Percentiles rank a stretch among this genome's conserved stretches.
phyloP scores from a whole-genome alignment of 805 yeast species.

The Yarrowia osloensis region DNA sequence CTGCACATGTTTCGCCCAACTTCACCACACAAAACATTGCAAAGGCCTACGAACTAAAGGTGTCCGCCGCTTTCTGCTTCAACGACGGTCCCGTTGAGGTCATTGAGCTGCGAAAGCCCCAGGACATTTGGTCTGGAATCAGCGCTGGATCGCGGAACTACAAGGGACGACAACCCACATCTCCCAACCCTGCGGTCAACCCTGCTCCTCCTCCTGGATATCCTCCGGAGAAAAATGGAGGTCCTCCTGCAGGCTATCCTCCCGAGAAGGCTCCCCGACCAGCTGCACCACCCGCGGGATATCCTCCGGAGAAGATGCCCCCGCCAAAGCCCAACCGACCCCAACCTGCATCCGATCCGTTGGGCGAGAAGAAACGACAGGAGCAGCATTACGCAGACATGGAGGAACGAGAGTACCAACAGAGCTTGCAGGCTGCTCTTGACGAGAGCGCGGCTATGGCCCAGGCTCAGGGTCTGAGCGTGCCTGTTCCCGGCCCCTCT shows the following conservation, averaged over 20 bases:
- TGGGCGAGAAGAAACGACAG: conserved; percentile 16
- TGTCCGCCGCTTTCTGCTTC: conserved; percentile 42
- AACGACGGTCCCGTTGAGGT: conserved; percentile 28
- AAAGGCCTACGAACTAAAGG: conserved; percentile 47
- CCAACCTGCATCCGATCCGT: conserved; percentile 15
- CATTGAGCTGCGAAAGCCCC: conserved; percentile 20
- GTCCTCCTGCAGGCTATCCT: conserved; percentile 11
- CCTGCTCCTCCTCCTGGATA: conserved; percentile 8
- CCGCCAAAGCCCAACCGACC: conserved; percentile 19
- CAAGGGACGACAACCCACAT: conserved; percentile 19
- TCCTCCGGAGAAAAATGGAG: conserved; percentile 16
- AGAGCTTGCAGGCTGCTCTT: conserved; percentile 22
- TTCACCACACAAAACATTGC: conserved; percentile 59
- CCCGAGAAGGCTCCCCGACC: conserved; percentile 6
- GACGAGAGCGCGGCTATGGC: conserved; percentile 10
- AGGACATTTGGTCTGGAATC: conserved; percentile 22
- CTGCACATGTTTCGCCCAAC: conserved; percentile 54
- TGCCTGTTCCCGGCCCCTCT: neutral
- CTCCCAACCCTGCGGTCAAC: neutral
- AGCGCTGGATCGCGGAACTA: conserved; percentile 18
- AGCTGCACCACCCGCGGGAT: neutral
- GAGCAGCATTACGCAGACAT: conserved; percentile 14
- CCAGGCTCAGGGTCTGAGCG: neutral
- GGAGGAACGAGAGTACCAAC: conserved; percentile 26
- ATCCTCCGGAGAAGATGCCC: conserved; percentile 23